Base-by-base conservation (phyloP, 1,284 basidiomycete genomes). In the Erythrobasidium hasegawianum region DNA sequence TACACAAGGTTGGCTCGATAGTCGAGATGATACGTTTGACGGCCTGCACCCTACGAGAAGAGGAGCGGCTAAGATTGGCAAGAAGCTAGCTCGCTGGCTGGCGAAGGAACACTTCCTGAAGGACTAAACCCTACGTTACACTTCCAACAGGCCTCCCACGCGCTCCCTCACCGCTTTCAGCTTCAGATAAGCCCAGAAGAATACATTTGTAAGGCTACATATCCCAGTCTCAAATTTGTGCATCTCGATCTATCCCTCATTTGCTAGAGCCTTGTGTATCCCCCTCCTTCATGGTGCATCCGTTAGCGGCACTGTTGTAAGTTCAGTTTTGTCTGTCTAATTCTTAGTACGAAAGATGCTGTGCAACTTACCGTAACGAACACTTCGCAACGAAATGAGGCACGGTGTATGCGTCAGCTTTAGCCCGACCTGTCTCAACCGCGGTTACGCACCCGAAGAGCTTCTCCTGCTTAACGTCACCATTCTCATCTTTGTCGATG, bases 401-500 rank as follows among this genome's bases (percentile, higher is more conserved):
- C n/a, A n/a, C n/a, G n/a, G n/a, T n/a, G n/a, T 52, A 52, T 11
- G 49, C 22, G 13, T 13, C 13, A 20, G 22, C 22, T 11, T 24
- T 13, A 52, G 22, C 22, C 49, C 49, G 22, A 24, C n/a, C n/a
- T n/a, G n/a, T n/a, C n/a, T n/a, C 40, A 41, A n/a, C n/a, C n/a
- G n/a, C n/a, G n/a, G n/a, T n/a, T n/a, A n/a, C n/a, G n/a, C 38
- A 65, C 62, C 83, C 86, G 79, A 95, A 92, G 1, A 95, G 78
- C 71, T 84, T 81, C 68, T 81, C 83, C 76, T 83, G 77, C 0
- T 82, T 85, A 0, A 97, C 82, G 1, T 81, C 81, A 0, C 94
- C 94, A 0, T 85, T 68, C 38, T 73, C 79, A 70, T 88, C 86
- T 77, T 97, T 96, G 75, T 94, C 90, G 9, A 94, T 80, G 52